A percentile compares a stretch with the other conserved stretches of the same genome.
phyloP scores from a whole-genome alignment of 2,329 filamentous ascomycete species.

The Ophiostoma himal-ulmi region DNA sequence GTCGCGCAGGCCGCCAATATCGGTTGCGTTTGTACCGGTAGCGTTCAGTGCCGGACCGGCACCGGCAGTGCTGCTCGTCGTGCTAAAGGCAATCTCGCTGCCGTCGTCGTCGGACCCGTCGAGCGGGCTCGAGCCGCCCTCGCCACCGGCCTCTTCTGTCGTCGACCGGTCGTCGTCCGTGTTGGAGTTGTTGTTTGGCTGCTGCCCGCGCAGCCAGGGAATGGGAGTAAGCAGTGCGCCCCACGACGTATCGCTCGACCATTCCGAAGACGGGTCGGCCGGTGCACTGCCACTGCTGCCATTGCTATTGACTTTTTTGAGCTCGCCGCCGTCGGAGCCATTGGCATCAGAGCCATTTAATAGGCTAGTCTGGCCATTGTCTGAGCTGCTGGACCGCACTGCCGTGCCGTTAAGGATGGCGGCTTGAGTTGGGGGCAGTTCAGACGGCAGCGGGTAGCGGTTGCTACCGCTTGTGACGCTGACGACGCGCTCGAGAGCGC shows the following conservation, averaged over 20 bases:
- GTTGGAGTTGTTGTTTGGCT: slow-evolving; percentile 23
- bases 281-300: background rate
- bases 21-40: no score
- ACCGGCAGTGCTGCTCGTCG: slow-evolving; percentile 23
- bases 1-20: background rate
- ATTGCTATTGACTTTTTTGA: background rate
- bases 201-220: slow-evolving; percentile 63
- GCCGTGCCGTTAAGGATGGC: background rate
- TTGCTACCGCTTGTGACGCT: slow-evolving; percentile 79
- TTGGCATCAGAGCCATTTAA: slow-evolving; percentile 29
- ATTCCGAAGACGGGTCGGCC: slow-evolving; percentile 50
- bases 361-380: slow-evolving; percentile 9
- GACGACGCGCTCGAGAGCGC: slow-evolving; percentile 84
- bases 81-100: slow-evolving; percentile 22
- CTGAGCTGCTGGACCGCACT: background rate
- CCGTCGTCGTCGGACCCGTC: slow-evolving; percentile 20
- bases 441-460: slow-evolving; percentile 74
- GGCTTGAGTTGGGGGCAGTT: slow-evolving; percentile 38
- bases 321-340: slow-evolving; percentile 12
- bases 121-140: slow-evolving; percentile 24
- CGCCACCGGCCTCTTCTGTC: slow-evolving; percentile 11
- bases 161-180: slow-evolving; percentile 19
- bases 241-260: slow-evolving; percentile 66
- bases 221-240: slow-evolving; percentile 91
- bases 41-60: background rate